Base-by-base conservation (phyloP, 1,284 basidiomycete genomes). In the Sanguinoderma infundibulare region DNA sequence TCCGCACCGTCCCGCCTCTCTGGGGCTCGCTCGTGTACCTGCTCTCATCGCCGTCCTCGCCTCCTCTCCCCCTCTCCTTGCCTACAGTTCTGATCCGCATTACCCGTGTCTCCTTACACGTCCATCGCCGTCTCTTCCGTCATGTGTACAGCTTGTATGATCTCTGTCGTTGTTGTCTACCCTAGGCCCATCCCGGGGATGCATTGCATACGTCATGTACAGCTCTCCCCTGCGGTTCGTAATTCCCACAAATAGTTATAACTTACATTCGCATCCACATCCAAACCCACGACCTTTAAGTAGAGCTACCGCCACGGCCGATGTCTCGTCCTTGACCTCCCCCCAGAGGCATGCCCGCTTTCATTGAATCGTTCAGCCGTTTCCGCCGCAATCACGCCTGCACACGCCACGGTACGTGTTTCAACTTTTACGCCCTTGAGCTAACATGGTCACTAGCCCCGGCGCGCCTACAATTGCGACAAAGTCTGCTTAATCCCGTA, bases 181-280 rank as follows among this genome's bases (percentile, higher is more conserved):
- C 26, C 53, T 65, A 62, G 28, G 50, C 65, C 59, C 62, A 28
- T 58, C 35, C 47, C 59, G 53, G 59, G 60, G 56, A 51, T 60
- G 53, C 60, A 49, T 40, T 26, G 57, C 60, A 65, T 47, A 26
- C 50, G 39, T 67, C 61, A 57, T 69, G 68, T 72, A 73, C 61
- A 69, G 70, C 64, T 64, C 71, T 72, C 53, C 73, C 71, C 70
- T 67, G 70, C 70, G 74, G 73, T 68, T 71, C 60, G 59, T 77
- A 76, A 77, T 77, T 55, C 53, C 52, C 63, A 68, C 56, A 69
- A 67, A 62, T 63, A 68, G 66, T 63, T 63, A 51, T 51, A 61
- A 34, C 55, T 55, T 60, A 59, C 64, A 34, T 49, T 57, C 35
- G 38, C 34, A 34, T 44, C 28, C 55, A 38, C 51, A 40, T 8